Evolutionary conservation across 495 filamentous ascomycete species (phyloP), one percentile per base, ranked within the genome.

Genomic region (Penicillium macrosclerotiorum): DNA sequence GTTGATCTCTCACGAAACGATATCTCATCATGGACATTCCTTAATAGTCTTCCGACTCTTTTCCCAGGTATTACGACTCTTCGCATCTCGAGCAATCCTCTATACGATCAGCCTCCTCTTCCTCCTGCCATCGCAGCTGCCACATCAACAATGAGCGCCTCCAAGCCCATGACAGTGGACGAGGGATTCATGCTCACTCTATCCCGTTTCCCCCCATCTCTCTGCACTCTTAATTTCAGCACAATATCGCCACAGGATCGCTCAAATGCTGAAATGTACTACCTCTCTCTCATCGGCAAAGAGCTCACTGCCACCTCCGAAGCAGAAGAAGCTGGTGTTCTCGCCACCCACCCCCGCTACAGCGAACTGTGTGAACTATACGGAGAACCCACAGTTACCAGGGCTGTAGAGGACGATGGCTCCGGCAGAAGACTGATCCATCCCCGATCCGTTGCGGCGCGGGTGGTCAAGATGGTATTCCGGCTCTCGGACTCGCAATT

Each of bases 181-280:
- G 85, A 90, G 42, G 82, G 85, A 0, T 91, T 86, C 67, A 95
- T 96, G 85, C 76, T 96, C 24, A 89, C 86, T 2, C 62, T 95
- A 5, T 85, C 86, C n/a, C 86, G 90, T 13, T 67, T 96, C 2
- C 56, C 59, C 8, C 69, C 80, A 3, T 64, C 64, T 5, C 77
- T 94, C 9, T 75, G 78, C 23, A 70, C 67, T 0, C 78, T 98
- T 11, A 97, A 98, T 64, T 94, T 85, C 63, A 85, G 82, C 55
- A 73, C 68, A 3, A 86, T 98, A 51, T 80, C 82, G 0, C 46
- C 63, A 1, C 76, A 82, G 31, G 90, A 96, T 50, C 81, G 93
- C 14, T 73, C 76, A 34, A 90, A 97, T 54, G 89, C 88, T 9
- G 93, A 98, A 43, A 83, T 90, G 57, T 98, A 91, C 65, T 98